Base-by-base conservation (phyloP, 2,329 filamentous ascomycete genomes). In the Colletotrichum lentis region DNA sequence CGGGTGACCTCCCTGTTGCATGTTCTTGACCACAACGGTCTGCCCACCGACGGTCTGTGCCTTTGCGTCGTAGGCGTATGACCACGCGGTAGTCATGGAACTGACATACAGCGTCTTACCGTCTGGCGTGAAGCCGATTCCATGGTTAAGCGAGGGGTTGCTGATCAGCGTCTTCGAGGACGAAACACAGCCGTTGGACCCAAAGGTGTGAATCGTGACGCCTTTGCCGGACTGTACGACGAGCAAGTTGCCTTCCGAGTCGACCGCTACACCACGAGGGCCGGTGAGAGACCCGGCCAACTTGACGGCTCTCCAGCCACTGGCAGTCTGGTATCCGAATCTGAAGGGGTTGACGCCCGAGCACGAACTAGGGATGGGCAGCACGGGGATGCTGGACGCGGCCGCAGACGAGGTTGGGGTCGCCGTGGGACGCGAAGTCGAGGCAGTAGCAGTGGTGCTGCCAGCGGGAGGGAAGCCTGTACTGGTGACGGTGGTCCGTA, bases 51-150 rank as follows among this genome's bases (percentile, higher is more conserved):
- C 82, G 14, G 83, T 83, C 61, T 80, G 78, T 6, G 81, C 77
- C 6, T 75, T 74, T 10, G 84, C 74, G 73, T 89, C 81, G 73
- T 91, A 91, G 43, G 77, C 76, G 85, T 87, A 90, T 27, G 83
- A 79, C 74, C 82, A 89, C 8, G 84, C 84, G 1, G 77, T 75
- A 18, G 76, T 77, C 72, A 79, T 77, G 46, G 77, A 77, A 62
- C 76, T 79, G 43, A 79, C 80, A 61, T 80, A 80, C 35, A 82
- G 65, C 11, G 76, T 80, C 70, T 69, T 77, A 59, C 79, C 76
- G 59, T 80, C 79, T 2, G 79, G 79, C 0, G 78, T 77, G 54
- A 82, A 73, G 44, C 75, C 74, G 46, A 81, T 75, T 12, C 79
- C 79, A 70, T 81, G 80, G 73, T 80, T 82, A 41, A 81, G 76